Base-by-base conservation (phyloP, 176 grass and related monocot species). In the Oryza longistaminata region DNA sequence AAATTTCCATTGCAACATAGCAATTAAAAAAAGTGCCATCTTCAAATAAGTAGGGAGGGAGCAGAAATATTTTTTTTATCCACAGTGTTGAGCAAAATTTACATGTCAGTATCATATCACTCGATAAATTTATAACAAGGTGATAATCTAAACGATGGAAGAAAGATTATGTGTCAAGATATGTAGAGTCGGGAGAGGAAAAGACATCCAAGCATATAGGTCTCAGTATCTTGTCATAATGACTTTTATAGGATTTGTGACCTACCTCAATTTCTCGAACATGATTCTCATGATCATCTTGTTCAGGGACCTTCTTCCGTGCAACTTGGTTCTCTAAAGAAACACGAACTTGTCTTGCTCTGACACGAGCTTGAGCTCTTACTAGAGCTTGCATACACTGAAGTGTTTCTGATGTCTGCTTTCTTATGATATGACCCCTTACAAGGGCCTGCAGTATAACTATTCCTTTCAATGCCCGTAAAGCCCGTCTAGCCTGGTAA, bases 391-490 rank as follows among this genome's bases (percentile, higher is more conserved):
- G 96, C 90, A 96, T 99, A 83, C 96, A 99, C 13, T 93, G 86
- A 83, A 96, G 93, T 55, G 96, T 96, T 64, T 93, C 94, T 83
- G 90, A 72, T 89, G 96, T 92, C 73, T 99, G 91, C 76, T 94
- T 96, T 94, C 96, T 96, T 70, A 92, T 81, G 83, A 89, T 84
- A 87, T 94, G 84, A 49, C 93, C 96, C 88, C 96, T 92, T 44
- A 95, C 90, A 90, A 99, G 93, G 24, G 96, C 91, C 84, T 99
- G 96, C 39, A 96, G 84, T 85, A 91, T 82, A 82, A 99, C 91
- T 66, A 99, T 88, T 80, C 96, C 96, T 87, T 96, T 99, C 72
- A 99, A 85, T 73, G 96, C 93, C 67, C 91, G 86, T 71, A 99
- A 94, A 86, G 96, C 96, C 82, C 90, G 81, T 76, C 86, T 94